phyloP scores from a whole-genome alignment of 1,139 yeast genomes.

The Pichia sp. region DNA sequence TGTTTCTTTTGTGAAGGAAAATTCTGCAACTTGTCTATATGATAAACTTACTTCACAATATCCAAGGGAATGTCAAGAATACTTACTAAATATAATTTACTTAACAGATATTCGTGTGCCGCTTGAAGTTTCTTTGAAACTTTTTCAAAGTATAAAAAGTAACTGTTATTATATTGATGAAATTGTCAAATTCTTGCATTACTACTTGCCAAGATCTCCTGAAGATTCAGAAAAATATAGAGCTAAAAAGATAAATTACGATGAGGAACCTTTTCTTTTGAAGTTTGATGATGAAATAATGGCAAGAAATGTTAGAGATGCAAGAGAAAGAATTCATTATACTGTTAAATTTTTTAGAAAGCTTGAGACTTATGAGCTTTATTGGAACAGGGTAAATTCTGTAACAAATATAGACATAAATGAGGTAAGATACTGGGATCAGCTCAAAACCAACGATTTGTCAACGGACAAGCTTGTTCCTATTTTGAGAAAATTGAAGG shows the following conservation, averaged over 20 bases:
- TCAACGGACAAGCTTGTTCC: not conserved
- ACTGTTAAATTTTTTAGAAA: not conserved
- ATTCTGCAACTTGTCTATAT: not conserved
- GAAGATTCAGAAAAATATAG: not conserved
- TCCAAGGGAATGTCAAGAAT: not conserved
- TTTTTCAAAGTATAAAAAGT: not conserved
- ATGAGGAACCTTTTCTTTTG: not conserved
- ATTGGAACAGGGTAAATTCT: too few species aligned
- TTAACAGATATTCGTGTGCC: not conserved
- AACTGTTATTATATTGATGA: not conserved
- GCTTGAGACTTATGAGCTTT: not conserved
- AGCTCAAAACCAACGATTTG: too few species aligned
- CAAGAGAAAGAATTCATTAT: not conserved
- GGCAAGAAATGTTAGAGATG: not conserved
- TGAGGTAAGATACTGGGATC: too few species aligned
- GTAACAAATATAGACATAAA: too few species aligned
- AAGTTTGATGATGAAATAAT: not conserved
- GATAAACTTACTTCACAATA: not conserved
- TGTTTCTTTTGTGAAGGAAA: not conserved
- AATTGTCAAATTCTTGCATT: not conserved
- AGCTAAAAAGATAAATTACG: too few species aligned
- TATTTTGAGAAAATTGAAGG: not conserved
- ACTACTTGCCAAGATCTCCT: not conserved
- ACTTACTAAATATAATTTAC: not conserved
- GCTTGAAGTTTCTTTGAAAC: not conserved